phyloP scores from a whole-genome alignment of 768 basidiomycete species.

The Lentinus brumalis region DNA sequence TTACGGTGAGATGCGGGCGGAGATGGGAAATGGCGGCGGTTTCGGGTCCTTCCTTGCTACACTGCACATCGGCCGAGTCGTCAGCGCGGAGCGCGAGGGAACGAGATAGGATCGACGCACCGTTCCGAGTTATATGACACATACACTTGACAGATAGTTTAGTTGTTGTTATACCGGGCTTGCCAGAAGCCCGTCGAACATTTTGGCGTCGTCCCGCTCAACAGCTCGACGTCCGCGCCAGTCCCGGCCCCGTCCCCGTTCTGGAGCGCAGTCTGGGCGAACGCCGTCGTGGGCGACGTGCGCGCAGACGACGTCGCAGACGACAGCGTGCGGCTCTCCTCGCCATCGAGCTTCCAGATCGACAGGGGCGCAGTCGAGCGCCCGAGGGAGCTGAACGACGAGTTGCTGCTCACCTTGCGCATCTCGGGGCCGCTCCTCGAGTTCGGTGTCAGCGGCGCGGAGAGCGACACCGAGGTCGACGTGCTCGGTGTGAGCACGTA shows the following conservation, averaged over 20 bases:
- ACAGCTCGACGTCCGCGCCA: not conserved
- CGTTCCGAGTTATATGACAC: constrained; percentile 11
- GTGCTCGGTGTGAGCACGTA: constrained; percentile 7
- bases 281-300: not conserved
- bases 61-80: not conserved
- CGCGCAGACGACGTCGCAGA: not conserved
- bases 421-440: not conserved
- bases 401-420: constrained; percentile 11
- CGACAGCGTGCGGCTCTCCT: constrained; percentile 59
- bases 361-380: constrained; percentile 40
- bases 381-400: constrained; percentile 25
- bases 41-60: not conserved
- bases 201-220: constrained; percentile 15
- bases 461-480: constrained; percentile 12
- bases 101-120: not conserved
- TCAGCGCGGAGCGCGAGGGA: not conserved
- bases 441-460: not conserved
- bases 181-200: constrained; percentile 18
- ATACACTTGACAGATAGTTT: not conserved
- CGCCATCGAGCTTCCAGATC: constrained; percentile 75
- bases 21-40: not conserved
- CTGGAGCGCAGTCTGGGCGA: constrained; percentile 1
- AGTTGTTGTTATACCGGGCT: constrained; percentile 11
- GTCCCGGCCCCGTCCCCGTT: not conserved
- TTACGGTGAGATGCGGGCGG: not conserved